phyloP scores from a whole-genome alignment of 73 alveolate genomes.

The Paramecium primaurelia region DNA sequence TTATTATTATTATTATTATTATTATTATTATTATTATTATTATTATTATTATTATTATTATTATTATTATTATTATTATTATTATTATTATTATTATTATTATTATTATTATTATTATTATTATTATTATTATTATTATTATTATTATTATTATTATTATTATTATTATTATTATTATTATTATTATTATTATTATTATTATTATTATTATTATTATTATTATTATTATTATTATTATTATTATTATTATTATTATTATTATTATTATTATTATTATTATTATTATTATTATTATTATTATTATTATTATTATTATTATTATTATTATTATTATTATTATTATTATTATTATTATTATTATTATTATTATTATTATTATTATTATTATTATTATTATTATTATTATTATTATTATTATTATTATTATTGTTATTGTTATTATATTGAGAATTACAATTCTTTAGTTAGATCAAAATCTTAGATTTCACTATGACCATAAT shows the following conservation, averaged over 20 bases:
- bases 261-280: neutral
- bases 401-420: neutral
- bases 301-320: neutral
- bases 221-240: neutral
- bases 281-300: neutral
- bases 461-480: neutral
- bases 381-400: neutral
- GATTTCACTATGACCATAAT: slow-evolving; percentile 25
- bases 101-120: neutral
- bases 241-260: neutral
- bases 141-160: neutral
- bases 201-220: neutral
- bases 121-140: neutral
- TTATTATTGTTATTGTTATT: neutral
- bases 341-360: neutral
- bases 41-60: neutral
- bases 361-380: neutral
- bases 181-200: neutral
- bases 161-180: too few relatives aligned
- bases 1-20: neutral
- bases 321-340: neutral
- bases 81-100: neutral
- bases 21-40: neutral
- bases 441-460: neutral
- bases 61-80: neutral